Percentiles rank a stretch among this genome's conserved stretches.
Evolutionary conservation across 345 rosid species (phyloP).

Genomic region (Pseudoturritis turrita): DNA sequence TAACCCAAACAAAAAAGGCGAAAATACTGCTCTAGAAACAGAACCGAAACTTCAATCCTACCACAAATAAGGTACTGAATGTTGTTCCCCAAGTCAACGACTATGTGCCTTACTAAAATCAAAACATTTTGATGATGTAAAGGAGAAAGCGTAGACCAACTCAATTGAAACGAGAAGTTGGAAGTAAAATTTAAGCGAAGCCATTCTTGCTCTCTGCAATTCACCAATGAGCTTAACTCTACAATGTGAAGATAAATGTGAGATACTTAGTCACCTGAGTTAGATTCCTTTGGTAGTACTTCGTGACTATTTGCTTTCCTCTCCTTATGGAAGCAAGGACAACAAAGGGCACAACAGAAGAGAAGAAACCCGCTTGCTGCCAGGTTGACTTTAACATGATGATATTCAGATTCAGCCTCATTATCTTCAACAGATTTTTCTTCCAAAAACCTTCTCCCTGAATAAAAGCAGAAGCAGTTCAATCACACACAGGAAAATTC

Average conservation of each 20-base stretch:
- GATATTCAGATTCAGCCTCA: not conserved
- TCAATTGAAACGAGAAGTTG: not conserved
- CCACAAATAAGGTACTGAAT: not conserved
- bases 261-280: slow-evolving; percentile 55
- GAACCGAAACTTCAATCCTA: not conserved
- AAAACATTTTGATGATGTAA: not conserved
- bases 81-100: not conserved
- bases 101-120: not conserved
- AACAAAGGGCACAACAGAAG: slow-evolving; percentile 49
- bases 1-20: not conserved
- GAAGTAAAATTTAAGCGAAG: not conserved
- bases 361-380: slow-evolving; percentile 51
- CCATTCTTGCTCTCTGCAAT: not conserved
- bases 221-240: not conserved
- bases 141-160: not conserved
- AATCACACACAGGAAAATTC: not conserved
- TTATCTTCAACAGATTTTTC: slow-evolving; percentile 27
- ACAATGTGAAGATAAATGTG: not conserved
- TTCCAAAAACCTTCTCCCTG: slow-evolving; percentile 54
- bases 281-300: slow-evolving; percentile 51
- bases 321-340: slow-evolving; percentile 57
- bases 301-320: slow-evolving; percentile 53
- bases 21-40: not conserved
- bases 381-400: slow-evolving; percentile 35
- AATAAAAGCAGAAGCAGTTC: slow-evolving; percentile 16